Conservation (phyloP, 257 asterid species). For the Solanum okadae region DNA sequence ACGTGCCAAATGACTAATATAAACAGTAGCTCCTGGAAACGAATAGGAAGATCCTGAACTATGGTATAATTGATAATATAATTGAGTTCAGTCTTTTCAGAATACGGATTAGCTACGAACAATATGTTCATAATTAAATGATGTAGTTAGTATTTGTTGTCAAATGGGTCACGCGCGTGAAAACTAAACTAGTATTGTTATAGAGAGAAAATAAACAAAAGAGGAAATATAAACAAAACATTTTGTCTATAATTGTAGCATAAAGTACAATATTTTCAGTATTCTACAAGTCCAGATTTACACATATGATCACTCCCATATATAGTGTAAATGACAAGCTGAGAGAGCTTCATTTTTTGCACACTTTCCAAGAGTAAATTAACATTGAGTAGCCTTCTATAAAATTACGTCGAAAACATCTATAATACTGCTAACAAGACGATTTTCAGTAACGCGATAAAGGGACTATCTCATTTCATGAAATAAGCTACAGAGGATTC, state of each 20-base stretch:
- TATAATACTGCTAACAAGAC: not conserved
- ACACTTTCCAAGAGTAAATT: not conserved
- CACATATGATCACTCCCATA: not conserved
- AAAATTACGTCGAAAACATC: not conserved
- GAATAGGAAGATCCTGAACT: fast-evolving
- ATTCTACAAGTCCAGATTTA: not conserved
- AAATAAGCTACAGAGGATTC: not conserved
- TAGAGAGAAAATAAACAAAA: too few relatives aligned
- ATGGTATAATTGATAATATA: too few relatives aligned
- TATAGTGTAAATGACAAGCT: not conserved
- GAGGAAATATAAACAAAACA: not conserved
- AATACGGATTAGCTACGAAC: too few relatives aligned
- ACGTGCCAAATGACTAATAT: not conserved
- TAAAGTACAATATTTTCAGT: not conserved
- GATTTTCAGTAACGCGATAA: not conserved
- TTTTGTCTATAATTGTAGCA: not conserved
- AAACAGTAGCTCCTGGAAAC: too few relatives aligned
- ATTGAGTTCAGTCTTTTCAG: too few relatives aligned
- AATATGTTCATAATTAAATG: too few relatives aligned
- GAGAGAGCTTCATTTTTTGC: not conserved
- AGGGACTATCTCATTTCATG: not conserved
- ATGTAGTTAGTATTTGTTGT: too few relatives aligned
- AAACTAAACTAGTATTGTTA: too few relatives aligned
- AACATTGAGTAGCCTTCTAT: not conserved
- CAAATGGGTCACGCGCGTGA: too few relatives aligned